Base-by-base conservation (phyloP, 2,329 filamentous ascomycete genomes). In the Xylariaceae sp. region DNA sequence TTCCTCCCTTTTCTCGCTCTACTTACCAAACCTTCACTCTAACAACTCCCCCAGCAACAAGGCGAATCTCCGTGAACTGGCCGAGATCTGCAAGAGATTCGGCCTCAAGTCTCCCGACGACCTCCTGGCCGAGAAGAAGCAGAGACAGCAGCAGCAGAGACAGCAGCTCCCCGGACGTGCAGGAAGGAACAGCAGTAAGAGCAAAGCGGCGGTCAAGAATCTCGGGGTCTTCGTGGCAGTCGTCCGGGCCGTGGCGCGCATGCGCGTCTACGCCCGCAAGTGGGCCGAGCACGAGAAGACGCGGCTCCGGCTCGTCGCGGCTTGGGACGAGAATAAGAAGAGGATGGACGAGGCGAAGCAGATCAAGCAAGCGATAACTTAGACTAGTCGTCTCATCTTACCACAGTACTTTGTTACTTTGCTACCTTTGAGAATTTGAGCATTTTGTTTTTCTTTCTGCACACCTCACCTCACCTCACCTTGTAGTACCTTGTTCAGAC, bases 41-140 rank as follows among this genome's bases (percentile, higher is more conserved):
- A 37, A 41, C 36, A 7, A n/a, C n/a, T 34, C 9, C 9, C 40
- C 61, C 62, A 97, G 92, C 68, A 98, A 97, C 69, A 83, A 90
- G 62, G 85, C 87, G 44, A 88, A 97, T 60, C 80, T 97, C 43
- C 78, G 81, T 36, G 83, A 96, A 57, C 81, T 97, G 47, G 78
- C 84, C 52, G 76, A 85, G 52, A 94, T 96, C 71, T 87, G 85
- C 47, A 78, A 86, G 38, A 59, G 68, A 19, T 59, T 70, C 18
- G 67, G 67, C 36, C 57, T 67, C 43, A 57, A 59, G 35, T 51
- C 57, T 23, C 56, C 60, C 15, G 52, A 54, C 27, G 48, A 50
- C 32, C 51, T 60, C n/a, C 42, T 54, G 15, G 63, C 37, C 38
- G 58, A 39, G 50, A 64, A 30, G 48, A 52, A 17, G 43, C 56